These are phyloP conservation scores for Biancaea sappan DNA, from an alignment of 306 rosid genomes.

Conservation along the genomic window DNA sequence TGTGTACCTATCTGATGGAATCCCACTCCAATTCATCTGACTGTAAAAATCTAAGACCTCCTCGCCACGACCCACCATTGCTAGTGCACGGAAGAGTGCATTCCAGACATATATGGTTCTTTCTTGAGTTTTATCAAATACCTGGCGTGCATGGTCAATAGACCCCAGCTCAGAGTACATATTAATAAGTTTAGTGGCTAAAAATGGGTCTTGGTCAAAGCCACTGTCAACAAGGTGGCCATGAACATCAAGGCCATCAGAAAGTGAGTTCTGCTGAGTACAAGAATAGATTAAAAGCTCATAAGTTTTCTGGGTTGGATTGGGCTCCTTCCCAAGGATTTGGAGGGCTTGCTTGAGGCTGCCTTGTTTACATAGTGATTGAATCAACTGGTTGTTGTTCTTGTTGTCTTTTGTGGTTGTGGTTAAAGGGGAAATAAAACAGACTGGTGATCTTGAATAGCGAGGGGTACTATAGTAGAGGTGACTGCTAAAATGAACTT, in stretches of 20 bases:
- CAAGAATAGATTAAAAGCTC: constrained; percentile 75
- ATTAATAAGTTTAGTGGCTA: constrained; percentile 85
- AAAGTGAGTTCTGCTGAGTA: constrained; percentile 63
- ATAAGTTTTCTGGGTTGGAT: constrained; percentile 73
- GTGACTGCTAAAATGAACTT: constrained; percentile 35
- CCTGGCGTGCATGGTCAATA: constrained; percentile 65
- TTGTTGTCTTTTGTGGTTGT: constrained; percentile 22
- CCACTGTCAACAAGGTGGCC: constrained; percentile 56
- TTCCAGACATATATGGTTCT: constrained; percentile 91
- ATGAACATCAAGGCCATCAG: constrained; percentile 63
- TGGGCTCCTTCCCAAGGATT: constrained; percentile 60
- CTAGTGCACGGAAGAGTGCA: constrained; percentile 75
- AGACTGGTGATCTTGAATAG: constrained; percentile 39
- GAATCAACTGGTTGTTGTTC: constrained; percentile 60
- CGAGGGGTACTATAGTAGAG: constrained; percentile 26
- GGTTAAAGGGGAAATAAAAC: constrained; percentile 49
- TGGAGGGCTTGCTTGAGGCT: constrained; percentile 74
- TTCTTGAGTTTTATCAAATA: constrained; percentile 66
- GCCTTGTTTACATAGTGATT: constrained; percentile 76
- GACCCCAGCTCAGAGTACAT: constrained; percentile 81
- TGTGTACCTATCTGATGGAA: constrained; percentile 69
- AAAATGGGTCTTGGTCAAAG: constrained; percentile 71
- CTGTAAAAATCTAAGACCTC: constrained; percentile 67
- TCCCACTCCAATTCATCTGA: constrained; percentile 62
- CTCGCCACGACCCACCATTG: constrained; percentile 70